Evolutionary conservation across 108 stramenopile species (phyloP).

Genomic region (Schizochytrium sp.): DNA sequence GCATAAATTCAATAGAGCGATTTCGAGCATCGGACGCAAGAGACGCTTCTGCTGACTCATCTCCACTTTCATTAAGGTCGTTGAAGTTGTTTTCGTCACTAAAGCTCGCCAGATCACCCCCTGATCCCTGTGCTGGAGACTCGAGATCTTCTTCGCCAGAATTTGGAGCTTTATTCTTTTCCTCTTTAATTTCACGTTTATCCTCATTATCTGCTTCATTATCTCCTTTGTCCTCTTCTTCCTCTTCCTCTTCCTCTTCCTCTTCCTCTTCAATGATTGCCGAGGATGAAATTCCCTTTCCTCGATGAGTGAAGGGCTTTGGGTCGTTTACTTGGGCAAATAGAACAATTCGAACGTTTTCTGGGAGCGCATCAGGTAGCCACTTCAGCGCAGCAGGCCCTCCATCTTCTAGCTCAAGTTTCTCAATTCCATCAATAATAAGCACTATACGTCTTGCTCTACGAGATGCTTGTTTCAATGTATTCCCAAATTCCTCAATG

Average conservation of each 20-base stretch:
- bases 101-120: no score
- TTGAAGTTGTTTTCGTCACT: no score
- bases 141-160: no score
- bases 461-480: background rate
- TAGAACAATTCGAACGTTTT: background rate
- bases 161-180: background rate
- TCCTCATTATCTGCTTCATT: background rate
- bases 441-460: background rate
- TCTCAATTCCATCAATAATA: constrained; percentile 6
- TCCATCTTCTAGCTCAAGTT: background rate
- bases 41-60: background rate
- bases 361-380: background rate
- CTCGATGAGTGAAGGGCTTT: background rate
- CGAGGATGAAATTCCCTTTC: background rate
- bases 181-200: background rate
- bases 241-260: background rate
- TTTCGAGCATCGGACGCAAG: background rate
- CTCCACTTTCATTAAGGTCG: no score
- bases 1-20: background rate
- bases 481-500: background rate
- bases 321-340: background rate
- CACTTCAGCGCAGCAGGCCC: background rate
- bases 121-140: no score
- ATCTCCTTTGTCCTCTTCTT: background rate
- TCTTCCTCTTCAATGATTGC: background rate